Evolutionary conservation across 768 basidiomycete species (phyloP), one percentile per base, ranked within the genome.

Genomic region (Baorangia bicolor): DNA sequence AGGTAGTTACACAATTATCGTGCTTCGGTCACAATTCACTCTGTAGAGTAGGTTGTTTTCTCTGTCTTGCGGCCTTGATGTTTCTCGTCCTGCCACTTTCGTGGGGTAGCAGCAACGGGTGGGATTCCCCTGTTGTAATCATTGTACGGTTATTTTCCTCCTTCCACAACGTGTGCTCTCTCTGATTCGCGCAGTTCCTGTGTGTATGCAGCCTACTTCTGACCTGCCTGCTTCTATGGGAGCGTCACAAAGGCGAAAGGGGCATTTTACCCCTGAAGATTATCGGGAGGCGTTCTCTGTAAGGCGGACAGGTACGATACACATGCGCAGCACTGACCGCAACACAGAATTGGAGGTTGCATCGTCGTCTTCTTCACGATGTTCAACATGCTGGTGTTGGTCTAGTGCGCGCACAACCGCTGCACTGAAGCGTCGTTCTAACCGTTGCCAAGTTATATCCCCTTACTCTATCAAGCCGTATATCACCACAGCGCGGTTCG

Each of bases 381-480:
- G 60, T 61, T 53, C 43, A 53, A 56, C 34, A 34, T 23, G 27
- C 31, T 61, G 31, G 44, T 51, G 16, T 51, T 59, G 21, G 38
- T 38, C 16, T 61, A 50, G 58, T 61, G 28, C 25, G 57, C 4
- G 9, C 16, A 18, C 14, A 28, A 20, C 25, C 23, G n/a, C 42
- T 5, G 23, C 20, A 16, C 6, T 11, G 1, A 28, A 28, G 3
- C 14, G 35, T 37, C 31, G 4, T 41, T 30, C 51, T 55, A 23
- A 55, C 16, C 9, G 4, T 10, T 12, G 14, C 20, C 33, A 47
- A 61, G 60, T 37, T 64, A 64, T 35, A 50, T 65, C 30, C 64
- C 62, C 7, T 41, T 65, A 21, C 44, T 64, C 27, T 65, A 59
- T 51, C 60, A 65, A 57, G 64, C 56, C 14, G 60, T 59, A 2